Conservation (phyloP, 129 eudicot species). For the Lactuca sativa region DNA sequence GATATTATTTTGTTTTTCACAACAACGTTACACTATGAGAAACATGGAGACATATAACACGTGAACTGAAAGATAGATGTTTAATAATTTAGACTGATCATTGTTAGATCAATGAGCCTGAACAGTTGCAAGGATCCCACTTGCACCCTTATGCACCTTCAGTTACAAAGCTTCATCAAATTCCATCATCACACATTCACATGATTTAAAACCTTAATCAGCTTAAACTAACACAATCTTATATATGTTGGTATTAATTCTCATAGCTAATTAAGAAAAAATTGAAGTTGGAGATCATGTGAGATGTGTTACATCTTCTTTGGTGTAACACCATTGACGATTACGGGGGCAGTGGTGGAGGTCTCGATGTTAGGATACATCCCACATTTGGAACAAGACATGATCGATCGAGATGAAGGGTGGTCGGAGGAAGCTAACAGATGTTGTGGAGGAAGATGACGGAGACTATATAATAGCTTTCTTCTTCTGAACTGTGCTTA, state of each 20-base stretch:
- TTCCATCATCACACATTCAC: conserved; percentile 40
- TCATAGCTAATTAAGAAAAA: too few relatives aligned
- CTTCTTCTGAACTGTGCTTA: too few relatives aligned
- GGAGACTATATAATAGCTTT: too few relatives aligned
- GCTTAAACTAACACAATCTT: too few relatives aligned
- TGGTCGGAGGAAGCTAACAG: too few relatives aligned
- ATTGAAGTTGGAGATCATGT: background rate
- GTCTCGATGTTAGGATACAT: conserved; percentile 69
- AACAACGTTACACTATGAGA: background rate
- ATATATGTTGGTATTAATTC: background rate
- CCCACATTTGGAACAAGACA: conserved; percentile 69
- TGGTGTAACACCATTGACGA: conserved; percentile 58
- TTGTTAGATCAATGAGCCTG: background rate
- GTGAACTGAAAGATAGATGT: background rate
- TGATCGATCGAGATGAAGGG: conserved; percentile 13
- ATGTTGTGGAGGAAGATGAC: too few relatives aligned
- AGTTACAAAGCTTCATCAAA: conserved; percentile 35
- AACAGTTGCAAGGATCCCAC: conserved; percentile 64
- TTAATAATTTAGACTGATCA: background rate
- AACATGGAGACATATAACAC: background rate
- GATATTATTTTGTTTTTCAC: conserved; percentile 2
- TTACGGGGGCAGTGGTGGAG: conserved; percentile 32
- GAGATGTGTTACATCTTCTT: conserved; percentile 31
- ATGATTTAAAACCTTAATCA: background rate
- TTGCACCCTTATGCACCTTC: conserved; percentile 53